These are phyloP conservation scores for Calonectria multiphialidica DNA, from an alignment of 2,329 filamentous ascomycete species.

Conservation along the genomic window DNA sequence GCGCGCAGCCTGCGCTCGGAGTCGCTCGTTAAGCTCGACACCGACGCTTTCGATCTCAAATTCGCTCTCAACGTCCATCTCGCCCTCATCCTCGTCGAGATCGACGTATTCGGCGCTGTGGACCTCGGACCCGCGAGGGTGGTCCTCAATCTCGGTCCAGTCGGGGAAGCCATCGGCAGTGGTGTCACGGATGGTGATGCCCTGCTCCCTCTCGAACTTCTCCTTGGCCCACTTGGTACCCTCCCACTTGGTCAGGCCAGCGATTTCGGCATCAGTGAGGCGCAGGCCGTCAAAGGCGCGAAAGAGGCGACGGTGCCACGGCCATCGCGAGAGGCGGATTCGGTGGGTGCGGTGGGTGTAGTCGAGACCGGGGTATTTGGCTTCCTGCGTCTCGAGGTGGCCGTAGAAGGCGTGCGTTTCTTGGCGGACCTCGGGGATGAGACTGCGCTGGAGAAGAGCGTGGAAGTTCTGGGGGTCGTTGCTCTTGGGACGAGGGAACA, in stretches of 20 bases:
- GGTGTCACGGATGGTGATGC: constrained; percentile 77
- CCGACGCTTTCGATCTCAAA: constrained; percentile 68
- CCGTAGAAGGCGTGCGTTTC: constrained; percentile 85
- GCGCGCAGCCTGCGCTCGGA: constrained; percentile 72
- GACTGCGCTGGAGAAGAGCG: constrained; percentile 75
- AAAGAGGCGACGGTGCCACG: constrained; percentile 82
- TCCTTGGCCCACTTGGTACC: constrained; percentile 87
- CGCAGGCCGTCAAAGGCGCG: constrained; percentile 78
- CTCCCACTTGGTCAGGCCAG: constrained; percentile 82
- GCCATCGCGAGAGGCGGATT: constrained; percentile 81
- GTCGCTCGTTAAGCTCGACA: constrained; percentile 72
- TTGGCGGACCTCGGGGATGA: constrained; percentile 82
- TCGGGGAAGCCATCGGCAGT: constrained; percentile 75
- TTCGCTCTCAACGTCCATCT: constrained; percentile 65
- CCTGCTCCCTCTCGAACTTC: constrained; percentile 81
- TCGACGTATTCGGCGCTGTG: constrained; percentile 34
- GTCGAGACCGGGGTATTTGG: constrained; percentile 85
- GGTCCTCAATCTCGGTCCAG: constrained; percentile 56
- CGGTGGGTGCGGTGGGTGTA: constrained; percentile 81
- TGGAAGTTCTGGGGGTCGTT: constrained; percentile 80
- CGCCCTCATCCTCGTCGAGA: constrained; percentile 46
- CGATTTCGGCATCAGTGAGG: constrained; percentile 78
- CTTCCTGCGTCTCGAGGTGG: constrained; percentile 82
- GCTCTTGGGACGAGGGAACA: constrained; percentile 77
- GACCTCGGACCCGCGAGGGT: constrained; percentile 30